Conservation (phyloP, 176 grass and related monocot genomes). For the Raddia distichophylla region DNA sequence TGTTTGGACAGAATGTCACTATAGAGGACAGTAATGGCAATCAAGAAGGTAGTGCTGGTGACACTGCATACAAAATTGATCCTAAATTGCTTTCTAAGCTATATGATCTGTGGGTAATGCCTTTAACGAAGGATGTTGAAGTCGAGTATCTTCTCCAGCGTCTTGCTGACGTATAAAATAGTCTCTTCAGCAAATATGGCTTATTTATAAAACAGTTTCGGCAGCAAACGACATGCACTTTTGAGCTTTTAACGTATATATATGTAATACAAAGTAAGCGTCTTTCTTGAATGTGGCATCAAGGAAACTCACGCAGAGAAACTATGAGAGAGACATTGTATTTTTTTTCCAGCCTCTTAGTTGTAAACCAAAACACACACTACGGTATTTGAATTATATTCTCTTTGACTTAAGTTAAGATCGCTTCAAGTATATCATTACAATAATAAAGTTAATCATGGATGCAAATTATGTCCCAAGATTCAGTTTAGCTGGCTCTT, state of each 20-base stretch:
- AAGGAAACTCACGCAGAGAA: neutral
- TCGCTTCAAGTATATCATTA: neutral
- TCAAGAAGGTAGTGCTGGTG: constrained; percentile 27
- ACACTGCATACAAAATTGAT: constrained; percentile 61
- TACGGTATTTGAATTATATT: neutral
- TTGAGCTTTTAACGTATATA: neutral
- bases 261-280: neutral
- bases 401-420: neutral
- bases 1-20: constrained; percentile 77
- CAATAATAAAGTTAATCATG: neutral
- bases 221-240: neutral
- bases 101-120: constrained; percentile 96
- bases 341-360: neutral
- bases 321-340: neutral
- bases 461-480: neutral
- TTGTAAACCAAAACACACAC: neutral
- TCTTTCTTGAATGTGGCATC: neutral
- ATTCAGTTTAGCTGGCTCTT: neutral
- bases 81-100: constrained; percentile 65
- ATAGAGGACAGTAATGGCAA: constrained; percentile 50
- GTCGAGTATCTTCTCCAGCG: constrained; percentile 83
- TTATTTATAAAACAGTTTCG: constrained; percentile 36
- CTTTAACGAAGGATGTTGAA: constrained; percentile 78
- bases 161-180: constrained; percentile 53
- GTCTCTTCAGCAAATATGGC: neutral